phyloP scores from a whole-genome alignment of 1,139 yeast species.

The Protomyces inundatus region DNA sequence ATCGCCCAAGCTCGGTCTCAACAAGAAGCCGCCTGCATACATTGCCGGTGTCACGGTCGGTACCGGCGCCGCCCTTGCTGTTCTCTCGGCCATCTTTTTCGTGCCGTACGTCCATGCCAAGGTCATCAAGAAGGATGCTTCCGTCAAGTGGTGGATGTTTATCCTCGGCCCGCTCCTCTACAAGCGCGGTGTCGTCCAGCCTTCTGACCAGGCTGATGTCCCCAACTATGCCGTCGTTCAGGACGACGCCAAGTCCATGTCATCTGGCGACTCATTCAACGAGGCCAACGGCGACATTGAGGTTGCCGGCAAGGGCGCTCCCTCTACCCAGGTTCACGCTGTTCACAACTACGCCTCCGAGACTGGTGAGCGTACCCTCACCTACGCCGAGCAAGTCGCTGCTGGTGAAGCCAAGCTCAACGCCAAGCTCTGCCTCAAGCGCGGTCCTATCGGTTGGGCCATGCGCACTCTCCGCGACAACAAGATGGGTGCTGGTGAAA shows the following conservation, averaged over 20 bases:
- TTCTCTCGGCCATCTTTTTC: constrained; percentile 52
- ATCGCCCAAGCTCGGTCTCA: constrained; percentile 58
- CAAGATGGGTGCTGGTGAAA: constrained; percentile 15
- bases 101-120: constrained; percentile 62
- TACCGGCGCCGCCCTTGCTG: constrained; percentile 60
- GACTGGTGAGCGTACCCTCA: neutral
- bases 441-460: constrained; percentile 24
- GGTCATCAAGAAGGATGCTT: constrained; percentile 62
- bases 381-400: constrained; percentile 6
- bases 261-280: neutral
- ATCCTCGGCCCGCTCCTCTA: constrained; percentile 54
- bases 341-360: neutral
- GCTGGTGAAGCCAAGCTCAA: constrained; percentile 16
- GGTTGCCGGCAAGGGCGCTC: neutral
- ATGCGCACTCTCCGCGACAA: constrained; percentile 25
- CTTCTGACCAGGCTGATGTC: constrained; percentile 11
- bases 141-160: constrained; percentile 55
- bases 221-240: constrained; percentile 24
- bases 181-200: constrained; percentile 50
- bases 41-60: constrained; percentile 51
- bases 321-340: neutral
- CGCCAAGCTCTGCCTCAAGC: constrained; percentile 14
- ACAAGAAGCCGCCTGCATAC: constrained; percentile 40
- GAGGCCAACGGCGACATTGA: neutral
- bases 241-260: constrained; percentile 3